phyloP scores from a whole-genome alignment of 2,329 filamentous ascomycete genomes.

The Penicillium sp. region DNA sequence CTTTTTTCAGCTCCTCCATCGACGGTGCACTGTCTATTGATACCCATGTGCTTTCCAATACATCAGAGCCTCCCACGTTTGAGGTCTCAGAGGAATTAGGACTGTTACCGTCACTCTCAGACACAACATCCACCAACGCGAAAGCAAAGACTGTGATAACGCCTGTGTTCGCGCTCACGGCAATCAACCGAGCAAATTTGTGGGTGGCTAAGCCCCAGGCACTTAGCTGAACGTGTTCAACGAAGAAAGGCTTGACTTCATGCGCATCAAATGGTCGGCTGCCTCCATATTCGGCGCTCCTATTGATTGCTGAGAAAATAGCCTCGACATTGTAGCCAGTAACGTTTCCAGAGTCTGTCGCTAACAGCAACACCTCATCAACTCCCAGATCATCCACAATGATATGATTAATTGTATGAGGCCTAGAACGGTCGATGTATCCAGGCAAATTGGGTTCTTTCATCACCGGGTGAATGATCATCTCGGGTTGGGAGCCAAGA shows the following conservation, averaged over 20 bases:
- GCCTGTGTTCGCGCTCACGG: slow-evolving; percentile 74
- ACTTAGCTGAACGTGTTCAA: slow-evolving; percentile 71
- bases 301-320: slow-evolving; percentile 49
- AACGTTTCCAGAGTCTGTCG: slow-evolving; percentile 74
- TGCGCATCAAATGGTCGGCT: slow-evolving; percentile 33
- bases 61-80: background rate
- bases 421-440: slow-evolving; percentile 51
- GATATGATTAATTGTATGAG: slow-evolving; percentile 69
- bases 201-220: slow-evolving; percentile 92
- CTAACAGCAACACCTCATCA: slow-evolving; percentile 67
- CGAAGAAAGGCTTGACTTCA: slow-evolving; percentile 61
- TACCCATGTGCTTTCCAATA: slow-evolving; percentile 36
- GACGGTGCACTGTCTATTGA: slow-evolving; percentile 27
- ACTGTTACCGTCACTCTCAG: slow-evolving; percentile 23
- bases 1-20: slow-evolving; percentile 30
- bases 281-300: slow-evolving; percentile 19
- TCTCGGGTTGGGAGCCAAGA: slow-evolving; percentile 39
- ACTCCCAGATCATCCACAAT: slow-evolving; percentile 67
- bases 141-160: slow-evolving; percentile 61
- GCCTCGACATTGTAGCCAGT: slow-evolving; percentile 65
- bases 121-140: slow-evolving; percentile 48
- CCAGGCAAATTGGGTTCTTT: slow-evolving; percentile 49
- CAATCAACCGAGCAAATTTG: slow-evolving; percentile 75
- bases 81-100: slow-evolving; percentile 10
- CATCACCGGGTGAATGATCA: slow-evolving; percentile 45